Percentiles rank a stretch among this genome's conserved stretches.
phyloP scores from a whole-genome alignment of 805 yeast genomes.

The Barnettozyma siamensis region DNA sequence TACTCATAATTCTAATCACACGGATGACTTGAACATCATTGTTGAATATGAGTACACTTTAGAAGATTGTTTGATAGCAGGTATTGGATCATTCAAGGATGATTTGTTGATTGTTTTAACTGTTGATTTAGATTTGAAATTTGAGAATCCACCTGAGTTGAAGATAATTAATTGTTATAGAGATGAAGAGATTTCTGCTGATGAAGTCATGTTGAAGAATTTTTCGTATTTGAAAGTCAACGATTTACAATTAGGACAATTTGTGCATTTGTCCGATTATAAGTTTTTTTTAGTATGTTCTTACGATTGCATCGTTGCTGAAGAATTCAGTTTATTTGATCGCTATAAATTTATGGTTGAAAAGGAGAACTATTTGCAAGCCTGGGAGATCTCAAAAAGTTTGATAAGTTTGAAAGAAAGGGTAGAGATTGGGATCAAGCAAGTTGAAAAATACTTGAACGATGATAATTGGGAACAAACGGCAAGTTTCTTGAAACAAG shows the following conservation, averaged over 20 bases:
- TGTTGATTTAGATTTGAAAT: constrained; percentile 30
- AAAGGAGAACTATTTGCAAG: constrained; percentile 49
- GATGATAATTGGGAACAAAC: constrained; percentile 50
- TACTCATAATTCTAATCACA: constrained; percentile 20
- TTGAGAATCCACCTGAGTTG: constrained; percentile 59
- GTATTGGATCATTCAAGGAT: constrained; percentile 69
- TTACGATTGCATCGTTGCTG: constrained; percentile 71
- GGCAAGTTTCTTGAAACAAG: constrained; percentile 40
- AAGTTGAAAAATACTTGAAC: constrained; percentile 36
- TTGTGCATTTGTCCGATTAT: constrained; percentile 33
- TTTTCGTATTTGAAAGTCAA: constrained; percentile 61
- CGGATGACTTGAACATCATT: constrained; percentile 36
- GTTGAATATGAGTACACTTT: constrained; percentile 34
- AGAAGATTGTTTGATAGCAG: constrained; percentile 54
- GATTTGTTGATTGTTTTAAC: constrained; percentile 61
- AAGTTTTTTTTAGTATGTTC: constrained; percentile 72
- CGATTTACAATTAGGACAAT: constrained; percentile 66
- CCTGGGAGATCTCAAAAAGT: constrained; percentile 72
- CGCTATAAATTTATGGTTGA: constrained; percentile 67
- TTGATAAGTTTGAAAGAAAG: constrained; percentile 47
- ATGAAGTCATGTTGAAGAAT: constrained; percentile 63
- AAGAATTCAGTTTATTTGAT: constrained; percentile 65
- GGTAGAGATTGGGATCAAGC: constrained; percentile 53
- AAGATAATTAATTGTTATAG: constrained; percentile 57
- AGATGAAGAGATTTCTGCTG: constrained; percentile 72